phyloP scores from a whole-genome alignment of 495 filamentous ascomycete genomes.

The Xylona heveae region DNA sequence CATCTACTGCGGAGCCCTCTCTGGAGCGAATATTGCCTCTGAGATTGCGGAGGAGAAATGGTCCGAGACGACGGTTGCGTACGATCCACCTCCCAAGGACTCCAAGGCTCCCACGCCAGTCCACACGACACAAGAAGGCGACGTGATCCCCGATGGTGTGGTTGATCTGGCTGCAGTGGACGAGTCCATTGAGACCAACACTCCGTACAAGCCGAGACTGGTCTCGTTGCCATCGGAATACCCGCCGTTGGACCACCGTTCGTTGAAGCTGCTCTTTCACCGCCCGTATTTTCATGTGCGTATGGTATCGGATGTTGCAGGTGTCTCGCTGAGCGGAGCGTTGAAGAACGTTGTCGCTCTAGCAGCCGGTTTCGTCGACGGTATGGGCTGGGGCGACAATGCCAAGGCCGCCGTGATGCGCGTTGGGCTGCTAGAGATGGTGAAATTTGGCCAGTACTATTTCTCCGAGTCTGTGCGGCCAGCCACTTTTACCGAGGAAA shows the following conservation, averaged over 20 bases:
- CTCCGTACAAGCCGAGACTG: conserved; percentile 46
- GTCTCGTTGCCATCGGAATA: conserved; percentile 57
- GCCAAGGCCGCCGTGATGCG: conserved; percentile 96
- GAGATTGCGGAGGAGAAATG: conserved; percentile 91
- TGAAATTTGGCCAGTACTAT: conserved; percentile 82
- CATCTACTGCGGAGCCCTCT: conserved; percentile 94
- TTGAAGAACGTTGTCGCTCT: conserved; percentile 96
- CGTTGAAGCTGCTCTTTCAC: conserved; percentile 73
- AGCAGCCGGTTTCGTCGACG: conserved; percentile 86
- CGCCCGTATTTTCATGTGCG: conserved; percentile 94
- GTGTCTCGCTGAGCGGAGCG: conserved; percentile 85
- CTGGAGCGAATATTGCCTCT: conserved; percentile 88
- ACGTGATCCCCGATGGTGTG: conserved; percentile 25
- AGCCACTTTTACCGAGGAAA: conserved; percentile 87
- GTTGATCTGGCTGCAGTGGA: conserved; percentile 38
- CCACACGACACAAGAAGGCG: too few relatives aligned
- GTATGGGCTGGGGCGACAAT: conserved; percentile 93
- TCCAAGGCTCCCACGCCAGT: conserved; percentile 48
- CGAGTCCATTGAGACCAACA: conserved; percentile 38
- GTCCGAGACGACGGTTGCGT: conserved; percentile 91
- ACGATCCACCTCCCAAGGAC: conserved; percentile 76
- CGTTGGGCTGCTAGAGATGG: conserved; percentile 83
- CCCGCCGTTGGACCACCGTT: conserved; percentile 57
- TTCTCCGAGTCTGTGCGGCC: conserved; percentile 60
- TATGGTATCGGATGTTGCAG: conserved; percentile 79